These are phyloP conservation scores for Evansstolkia leycettana DNA, from an alignment of 495 filamentous ascomycete genomes.

Conservation along the genomic window DNA sequence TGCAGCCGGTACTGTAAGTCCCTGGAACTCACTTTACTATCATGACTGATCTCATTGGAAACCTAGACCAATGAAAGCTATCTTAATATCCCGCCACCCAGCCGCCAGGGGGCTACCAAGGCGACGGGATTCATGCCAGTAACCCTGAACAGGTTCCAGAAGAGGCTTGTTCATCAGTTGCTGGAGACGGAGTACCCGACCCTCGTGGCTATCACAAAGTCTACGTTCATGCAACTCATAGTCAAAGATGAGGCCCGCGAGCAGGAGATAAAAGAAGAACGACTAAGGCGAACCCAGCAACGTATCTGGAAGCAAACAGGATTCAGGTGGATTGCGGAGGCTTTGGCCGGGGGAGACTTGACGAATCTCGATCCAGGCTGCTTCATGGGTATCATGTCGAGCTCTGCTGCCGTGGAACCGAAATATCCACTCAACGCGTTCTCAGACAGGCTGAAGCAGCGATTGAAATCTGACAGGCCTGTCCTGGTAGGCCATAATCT, in stretches of 20 bases:
- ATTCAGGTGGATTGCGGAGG: conserved; percentile 60
- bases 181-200: conserved; percentile 50
- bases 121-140: conserved; percentile 4
- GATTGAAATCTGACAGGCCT: conserved; percentile 33
- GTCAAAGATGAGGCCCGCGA: conserved; percentile 36
- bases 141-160: conserved; percentile 39
- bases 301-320: conserved; percentile 41
- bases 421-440: conserved; percentile 15
- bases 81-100: conserved; percentile 21
- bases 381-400: conserved; percentile 16
- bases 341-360: conserved; percentile 47
- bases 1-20: conserved; percentile 12
- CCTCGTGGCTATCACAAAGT: conserved; percentile 31
- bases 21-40: background rate
- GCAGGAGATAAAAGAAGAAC: conserved; percentile 22
- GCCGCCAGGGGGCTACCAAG: background rate
- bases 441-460: conserved; percentile 14
- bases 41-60: background rate
- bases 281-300: conserved; percentile 23
- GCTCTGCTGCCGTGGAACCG: conserved; percentile 32
- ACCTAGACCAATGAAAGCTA: conserved; percentile 10
- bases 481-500: conserved; percentile 67
- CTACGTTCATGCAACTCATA: conserved; percentile 41
- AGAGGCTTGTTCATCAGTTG: conserved; percentile 56
- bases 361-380: conserved; percentile 31